Evolutionary conservation across 1,284 basidiomycete genomes (phyloP).

Genomic region (Flammula alnicola): DNA sequence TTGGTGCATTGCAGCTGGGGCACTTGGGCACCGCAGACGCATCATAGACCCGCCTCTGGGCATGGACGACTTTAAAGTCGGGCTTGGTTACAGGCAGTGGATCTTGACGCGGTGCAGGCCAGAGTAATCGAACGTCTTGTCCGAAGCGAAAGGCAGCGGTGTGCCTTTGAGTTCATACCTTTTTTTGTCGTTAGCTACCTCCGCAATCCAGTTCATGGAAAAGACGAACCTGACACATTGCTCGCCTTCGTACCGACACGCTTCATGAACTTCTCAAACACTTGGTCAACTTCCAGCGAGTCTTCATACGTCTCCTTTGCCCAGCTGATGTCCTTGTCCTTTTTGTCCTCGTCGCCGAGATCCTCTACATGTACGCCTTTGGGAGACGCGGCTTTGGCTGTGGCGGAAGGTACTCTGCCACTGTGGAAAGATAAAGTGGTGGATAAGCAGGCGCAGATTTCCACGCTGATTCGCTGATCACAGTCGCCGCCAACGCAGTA

Average conservation of each 20-base stretch:
- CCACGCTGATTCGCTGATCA: slow-evolving; percentile 68
- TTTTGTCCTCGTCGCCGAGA: slow-evolving; percentile 42
- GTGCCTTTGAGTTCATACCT: slow-evolving; percentile 80
- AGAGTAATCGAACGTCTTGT: slow-evolving; percentile 71
- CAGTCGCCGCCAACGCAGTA: slow-evolving; percentile 61
- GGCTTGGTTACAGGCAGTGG: slow-evolving; percentile 58
- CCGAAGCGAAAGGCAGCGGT: slow-evolving; percentile 77
- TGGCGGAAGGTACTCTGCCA: slow-evolving; percentile 68
- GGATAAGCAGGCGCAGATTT: slow-evolving; percentile 61
- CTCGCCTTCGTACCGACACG: slow-evolving; percentile 67
- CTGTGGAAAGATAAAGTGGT: slow-evolving; percentile 75
- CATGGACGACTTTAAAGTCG: slow-evolving; percentile 56
- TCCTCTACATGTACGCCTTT: slow-evolving; percentile 45
- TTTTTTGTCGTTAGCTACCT: too few species aligned
- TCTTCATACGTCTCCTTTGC: slow-evolving; percentile 77
- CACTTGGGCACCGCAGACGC: slow-evolving; percentile 57
- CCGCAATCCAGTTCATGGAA: not conserved
- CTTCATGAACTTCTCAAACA: slow-evolving; percentile 80
- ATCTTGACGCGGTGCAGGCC: slow-evolving; percentile 54
- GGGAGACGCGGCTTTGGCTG: slow-evolving; percentile 53
- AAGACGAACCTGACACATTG: slow-evolving; percentile 75
- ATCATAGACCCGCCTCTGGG: slow-evolving; percentile 54
- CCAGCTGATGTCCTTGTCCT: slow-evolving; percentile 51
- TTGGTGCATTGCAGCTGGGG: slow-evolving; percentile 57
- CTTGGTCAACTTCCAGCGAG: slow-evolving; percentile 72